Percentiles rank a stretch among this genome's conserved stretches.
Evolutionary conservation across 768 basidiomycete genomes (phyloP).

Genomic region (Cystofilobasidium capitatum): DNA sequence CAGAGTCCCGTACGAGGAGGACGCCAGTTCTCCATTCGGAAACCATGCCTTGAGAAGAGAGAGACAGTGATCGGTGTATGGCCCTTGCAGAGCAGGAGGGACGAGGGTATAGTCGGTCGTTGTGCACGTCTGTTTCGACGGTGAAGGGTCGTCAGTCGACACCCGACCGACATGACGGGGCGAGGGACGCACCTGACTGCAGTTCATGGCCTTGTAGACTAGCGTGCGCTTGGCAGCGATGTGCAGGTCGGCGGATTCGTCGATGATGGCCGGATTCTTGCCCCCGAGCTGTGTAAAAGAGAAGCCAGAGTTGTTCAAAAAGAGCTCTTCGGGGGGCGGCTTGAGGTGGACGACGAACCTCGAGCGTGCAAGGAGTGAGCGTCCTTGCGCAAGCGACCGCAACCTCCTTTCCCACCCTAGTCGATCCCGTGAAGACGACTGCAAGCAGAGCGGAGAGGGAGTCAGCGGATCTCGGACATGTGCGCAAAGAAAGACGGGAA

Average conservation of each 20-base stretch:
- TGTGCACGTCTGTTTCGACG: conserved; percentile 2
- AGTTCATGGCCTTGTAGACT: conserved; percentile 13
- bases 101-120: conserved; percentile 11
- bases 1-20: conserved; percentile 17
- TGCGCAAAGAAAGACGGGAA: no score
- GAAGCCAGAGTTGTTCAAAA: no score
- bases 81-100: not conserved
- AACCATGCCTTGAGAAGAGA: conserved; percentile 6
- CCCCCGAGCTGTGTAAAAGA: conserved; percentile 35
- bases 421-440: conserved; percentile 40
- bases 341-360: conserved; percentile 30
- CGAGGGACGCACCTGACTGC: conserved; percentile 1
- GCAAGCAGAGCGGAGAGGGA: not conserved
- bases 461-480: not conserved
- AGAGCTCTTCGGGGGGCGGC: not conserved
- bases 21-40: conserved; percentile 12
- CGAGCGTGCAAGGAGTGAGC: conserved; percentile 37
- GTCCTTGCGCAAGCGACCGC: conserved; percentile 38
- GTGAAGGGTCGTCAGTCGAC: not conserved
- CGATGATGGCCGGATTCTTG: conserved; percentile 38
- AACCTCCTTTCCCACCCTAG: conserved; percentile 35
- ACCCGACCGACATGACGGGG: no score
- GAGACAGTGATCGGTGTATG: conserved; percentile 7
- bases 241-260: conserved; percentile 33
- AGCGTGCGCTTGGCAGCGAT: conserved; percentile 35